Base-by-base conservation (phyloP, 768 basidiomycete species). In the Russula griseocarnosa region DNA sequence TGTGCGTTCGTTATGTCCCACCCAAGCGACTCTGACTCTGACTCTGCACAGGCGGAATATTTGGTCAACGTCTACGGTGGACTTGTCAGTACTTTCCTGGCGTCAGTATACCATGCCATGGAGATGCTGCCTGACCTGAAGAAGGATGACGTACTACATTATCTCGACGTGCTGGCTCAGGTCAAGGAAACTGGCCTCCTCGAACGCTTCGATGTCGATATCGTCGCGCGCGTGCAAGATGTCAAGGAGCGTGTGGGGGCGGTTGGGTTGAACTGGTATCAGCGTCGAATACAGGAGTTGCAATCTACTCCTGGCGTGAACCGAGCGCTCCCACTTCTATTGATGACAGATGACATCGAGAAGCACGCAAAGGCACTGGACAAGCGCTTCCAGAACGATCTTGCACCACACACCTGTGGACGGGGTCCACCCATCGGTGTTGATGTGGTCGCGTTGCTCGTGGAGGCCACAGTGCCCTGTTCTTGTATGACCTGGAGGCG, bases 311-410 rank as follows among this genome's bases (percentile, higher is more conserved):
- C 89, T 5, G 91, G 90, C 1, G 87, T 89, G 14, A 93, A 94
- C 70, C 80, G 87, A 47, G 91, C 93, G 0, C 76, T 92, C 40
- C 92, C 93, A 1, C 76, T 95, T 42, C 75, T 96, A 32, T 74
- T 90, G 32, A 85, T 96, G 83, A 92, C 91, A 5, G 88, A 90
- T 53, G 95, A 96, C 76, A 76, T 97, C 2, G 93, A 96, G 79
- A 96, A 93, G 73, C 77, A 80, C 42, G 85, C 90, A 20, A 94
- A 95, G 74, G 76, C 81, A 28, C 79, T 96, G 38, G 90, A 94
- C 73, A 93, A 94, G 74, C 84, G 88, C 62, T 99, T 96, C 76
- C 87, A 0, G 85, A 90, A 60, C 89, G 36, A 73, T 98, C 24
- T 79, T 94, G 36, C 88, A 86, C 91, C 94, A 71, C 34, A 84